Evolutionary conservation across 1,139 yeast species (phyloP).

Genomic region (Blastobotrys serpentis): DNA sequence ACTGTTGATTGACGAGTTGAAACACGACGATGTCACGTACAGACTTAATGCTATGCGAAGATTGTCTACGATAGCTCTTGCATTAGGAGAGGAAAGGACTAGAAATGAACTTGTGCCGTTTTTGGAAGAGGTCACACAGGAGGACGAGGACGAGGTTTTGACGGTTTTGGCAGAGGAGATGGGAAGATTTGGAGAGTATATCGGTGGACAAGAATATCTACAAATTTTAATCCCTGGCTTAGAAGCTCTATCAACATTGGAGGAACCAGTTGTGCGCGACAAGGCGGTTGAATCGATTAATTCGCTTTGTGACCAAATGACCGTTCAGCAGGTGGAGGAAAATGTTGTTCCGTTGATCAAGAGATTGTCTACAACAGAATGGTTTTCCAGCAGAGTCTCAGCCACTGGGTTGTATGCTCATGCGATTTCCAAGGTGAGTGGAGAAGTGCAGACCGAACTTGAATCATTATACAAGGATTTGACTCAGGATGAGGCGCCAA

Average conservation of each 20-base stretch:
- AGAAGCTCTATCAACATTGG: conserved; percentile 86
- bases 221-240: conserved; percentile 79
- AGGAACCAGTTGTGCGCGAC: conserved; percentile 97
- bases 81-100: conserved; percentile 92
- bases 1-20: conserved; percentile 91
- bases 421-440: conserved; percentile 61
- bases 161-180: conserved; percentile 90
- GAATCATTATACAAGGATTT: conserved; percentile 67
- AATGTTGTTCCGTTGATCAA: conserved; percentile 75
- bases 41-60: conserved; percentile 95
- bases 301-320: conserved; percentile 61
- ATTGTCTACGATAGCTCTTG: conserved; percentile 90
- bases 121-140: conserved; percentile 86
- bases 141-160: conserved; percentile 97
- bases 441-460: conserved; percentile 48
- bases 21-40: conserved; percentile 90
- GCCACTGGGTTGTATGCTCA: conserved; percentile 84
- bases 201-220: conserved; percentile 84
- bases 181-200: conserved; percentile 78
- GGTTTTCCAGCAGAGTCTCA: conserved; percentile 94
- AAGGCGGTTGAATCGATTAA: conserved; percentile 88
- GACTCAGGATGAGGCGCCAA: conserved; percentile 90
- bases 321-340: conserved; percentile 63
- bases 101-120: conserved; percentile 87
- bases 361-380: conserved; percentile 78